Evolutionary conservation across 768 basidiomycete genomes (phyloP).

Genomic region (Pleurotus tuoliensis): DNA sequence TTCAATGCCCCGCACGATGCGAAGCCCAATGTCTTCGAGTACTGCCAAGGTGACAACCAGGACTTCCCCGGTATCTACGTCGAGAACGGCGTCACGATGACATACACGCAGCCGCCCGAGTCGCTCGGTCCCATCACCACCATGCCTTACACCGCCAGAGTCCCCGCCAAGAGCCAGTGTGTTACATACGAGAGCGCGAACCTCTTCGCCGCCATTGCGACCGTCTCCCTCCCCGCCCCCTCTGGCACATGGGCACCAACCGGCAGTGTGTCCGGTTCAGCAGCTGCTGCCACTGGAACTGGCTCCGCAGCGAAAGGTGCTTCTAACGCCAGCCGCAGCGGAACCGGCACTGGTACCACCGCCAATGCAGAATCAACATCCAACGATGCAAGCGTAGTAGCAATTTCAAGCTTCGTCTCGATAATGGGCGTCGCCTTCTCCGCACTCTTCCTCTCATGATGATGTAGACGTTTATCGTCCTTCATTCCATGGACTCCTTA

Average conservation of each 20-base stretch:
- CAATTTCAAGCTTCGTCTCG: neutral
- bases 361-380: neutral
- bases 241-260: neutral
- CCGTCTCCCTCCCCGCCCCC: slow-evolving; percentile 4
- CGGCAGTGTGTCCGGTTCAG: neutral
- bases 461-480: too few species aligned
- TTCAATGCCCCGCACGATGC: slow-evolving; percentile 73
- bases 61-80: slow-evolving; percentile 51
- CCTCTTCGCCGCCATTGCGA: slow-evolving; percentile 8
- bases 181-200: slow-evolving; percentile 7
- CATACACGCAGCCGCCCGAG: slow-evolving; percentile 14
- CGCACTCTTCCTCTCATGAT: slow-evolving; percentile 8
- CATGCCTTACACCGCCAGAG: slow-evolving; percentile 13
- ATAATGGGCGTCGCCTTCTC: slow-evolving; percentile 5
- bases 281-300: neutral
- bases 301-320: neutral
- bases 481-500: neutral
- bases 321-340: neutral
- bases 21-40: slow-evolving; percentile 53
- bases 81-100: slow-evolving; percentile 23
- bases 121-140: slow-evolving; percentile 8
- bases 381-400: slow-evolving; percentile 7
- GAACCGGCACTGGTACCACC: neutral
- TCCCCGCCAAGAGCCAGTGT: slow-evolving; percentile 12
- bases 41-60: slow-evolving; percentile 66